Conservation (phyloP, 164 flowering plant species). For the Platanus orientalis region DNA sequence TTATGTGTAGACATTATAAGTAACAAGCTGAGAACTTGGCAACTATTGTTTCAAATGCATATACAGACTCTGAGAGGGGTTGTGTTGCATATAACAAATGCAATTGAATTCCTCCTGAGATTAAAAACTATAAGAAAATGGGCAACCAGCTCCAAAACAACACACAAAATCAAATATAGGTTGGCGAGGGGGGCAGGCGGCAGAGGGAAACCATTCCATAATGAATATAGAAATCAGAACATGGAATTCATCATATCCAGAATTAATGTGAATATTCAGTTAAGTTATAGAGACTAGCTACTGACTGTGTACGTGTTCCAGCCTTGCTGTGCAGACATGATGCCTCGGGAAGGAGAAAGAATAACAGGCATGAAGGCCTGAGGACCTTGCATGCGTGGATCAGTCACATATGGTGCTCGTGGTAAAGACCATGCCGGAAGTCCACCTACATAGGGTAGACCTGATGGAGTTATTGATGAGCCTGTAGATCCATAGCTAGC, state of each 20-base stretch:
- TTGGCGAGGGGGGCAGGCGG: no score
- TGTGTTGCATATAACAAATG: no score
- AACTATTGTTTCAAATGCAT: no score
- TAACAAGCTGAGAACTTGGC: no score
- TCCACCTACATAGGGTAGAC: slow-evolving; percentile 26
- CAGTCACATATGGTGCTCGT: slow-evolving; percentile 41
- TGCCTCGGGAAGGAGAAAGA: slow-evolving; percentile 52
- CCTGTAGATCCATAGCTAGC: slow-evolving; percentile 28
- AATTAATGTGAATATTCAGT: not conserved
- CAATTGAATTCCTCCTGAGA: no score
- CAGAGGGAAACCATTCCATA: no score
- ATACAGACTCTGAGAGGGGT: no score
- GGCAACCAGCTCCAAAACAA: no score
- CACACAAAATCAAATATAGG: no score
- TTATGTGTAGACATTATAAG: no score
- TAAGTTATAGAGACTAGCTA: slow-evolving; percentile 5
- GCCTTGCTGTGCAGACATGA: slow-evolving; percentile 44
- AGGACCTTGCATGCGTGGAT: slow-evolving; percentile 38
- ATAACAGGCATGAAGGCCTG: slow-evolving; percentile 48
- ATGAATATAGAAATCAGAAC: not conserved
- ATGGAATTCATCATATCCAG: not conserved
- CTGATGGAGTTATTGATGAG: slow-evolving; percentile 24
- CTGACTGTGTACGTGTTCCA: slow-evolving; percentile 68
- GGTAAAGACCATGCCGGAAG: slow-evolving; percentile 36
- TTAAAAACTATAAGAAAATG: no score